Base-by-base conservation (phyloP, 2,329 filamentous ascomycete genomes). In the Colletotrichum orchidophilum region DNA sequence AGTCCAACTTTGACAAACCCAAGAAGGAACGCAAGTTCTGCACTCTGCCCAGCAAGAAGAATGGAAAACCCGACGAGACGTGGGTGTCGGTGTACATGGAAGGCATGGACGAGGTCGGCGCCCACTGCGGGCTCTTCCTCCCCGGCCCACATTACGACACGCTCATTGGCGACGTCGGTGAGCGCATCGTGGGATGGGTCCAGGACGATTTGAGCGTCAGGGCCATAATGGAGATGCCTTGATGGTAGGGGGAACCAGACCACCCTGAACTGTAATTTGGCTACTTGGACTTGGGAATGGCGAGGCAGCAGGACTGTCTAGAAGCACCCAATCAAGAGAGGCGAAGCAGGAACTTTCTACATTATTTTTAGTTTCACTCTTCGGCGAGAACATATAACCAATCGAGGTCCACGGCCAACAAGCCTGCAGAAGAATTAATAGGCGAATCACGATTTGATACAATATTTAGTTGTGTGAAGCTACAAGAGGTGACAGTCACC, bases 41-140 rank as follows among this genome's bases (percentile, higher is more conserved):
- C 81, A 90, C 91, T 75, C 81, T 96, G 3, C 94, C 93, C 0
- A 81, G 84, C 24, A 85, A 84, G 67, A 82, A 80, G 12, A 79
- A 85, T 63, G 90, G 90, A 7, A 83, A 85, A 71, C 83, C 86
- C 53, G 94, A 97, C 78, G 83, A 87, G 5, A 89, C 91, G 18
- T 97, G 95, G 95, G 84, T 95, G 1, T 86, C 91, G 54, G 88
- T 97, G 3, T 91, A 91, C 76, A 96, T 98, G 93, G 88, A 92
- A 69, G 91, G 90, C 63, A 90, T 96, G 72, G 95, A 97, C 77
- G 94, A 97, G 80, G 93, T 97, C 1, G 91, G 90, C 7, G 95
- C 95, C 11, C 95, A 97, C 79, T 96, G 94, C 73, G 92, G 93
- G 0, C 83, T 97, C 62, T 97, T 97, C 82, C 89, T 94, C 54